Evolutionary conservation across 371 early-diverging fungal genomes (phyloP).

Genomic region (Syncephalastrum contaminatum): DNA sequence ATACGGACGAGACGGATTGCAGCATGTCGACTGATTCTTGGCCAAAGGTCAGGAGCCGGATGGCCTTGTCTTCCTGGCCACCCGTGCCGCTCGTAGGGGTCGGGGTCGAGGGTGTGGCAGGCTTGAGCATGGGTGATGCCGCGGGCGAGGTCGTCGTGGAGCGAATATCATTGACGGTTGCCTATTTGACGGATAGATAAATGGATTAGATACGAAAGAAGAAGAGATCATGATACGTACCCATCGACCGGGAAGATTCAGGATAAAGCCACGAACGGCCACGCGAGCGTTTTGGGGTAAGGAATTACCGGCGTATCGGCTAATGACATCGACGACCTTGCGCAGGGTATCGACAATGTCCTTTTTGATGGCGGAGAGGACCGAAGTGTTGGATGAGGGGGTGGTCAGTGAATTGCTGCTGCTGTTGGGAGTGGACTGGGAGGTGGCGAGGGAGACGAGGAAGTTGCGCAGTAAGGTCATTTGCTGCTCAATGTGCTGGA

Average conservation of each 20-base stretch:
- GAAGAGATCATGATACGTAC: slow-evolving; percentile 22
- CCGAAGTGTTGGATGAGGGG: slow-evolving; percentile 23
- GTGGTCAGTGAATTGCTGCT: slow-evolving; percentile 4
- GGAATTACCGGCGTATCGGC: slow-evolving; percentile 82
- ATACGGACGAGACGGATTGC: slow-evolving; percentile 69
- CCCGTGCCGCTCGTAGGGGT: not conserved
- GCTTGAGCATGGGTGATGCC: slow-evolving; percentile 40
- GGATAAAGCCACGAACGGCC: slow-evolving; percentile 82
- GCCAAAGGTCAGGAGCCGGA: slow-evolving; percentile 63
- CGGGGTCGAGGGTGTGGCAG: slow-evolving; percentile 5
- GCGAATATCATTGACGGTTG: slow-evolving; percentile 29
- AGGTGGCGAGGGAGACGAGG: slow-evolving; percentile 54
- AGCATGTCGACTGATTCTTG: slow-evolving; percentile 84
- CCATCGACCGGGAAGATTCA: slow-evolving; percentile 84
- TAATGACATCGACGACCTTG: slow-evolving; percentile 85
- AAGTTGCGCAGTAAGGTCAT: slow-evolving; percentile 67
- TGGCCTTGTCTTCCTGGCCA: slow-evolving; percentile 32
- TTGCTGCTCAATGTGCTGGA: slow-evolving; percentile 77
- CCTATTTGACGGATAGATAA: slow-evolving; percentile 10
- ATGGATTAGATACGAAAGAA: not conserved
- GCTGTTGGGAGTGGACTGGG: slow-evolving; percentile 10
- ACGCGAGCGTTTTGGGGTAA: slow-evolving; percentile 83
- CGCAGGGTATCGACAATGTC: slow-evolving; percentile 86
- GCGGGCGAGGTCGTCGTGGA: slow-evolving; percentile 44
- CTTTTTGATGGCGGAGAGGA: slow-evolving; percentile 64